Percentiles rank a stretch among this genome's conserved stretches.
These are phyloP conservation scores for Capsicum pubescens DNA, from an alignment of 257 asterid genomes.

Conservation along the genomic window DNA sequence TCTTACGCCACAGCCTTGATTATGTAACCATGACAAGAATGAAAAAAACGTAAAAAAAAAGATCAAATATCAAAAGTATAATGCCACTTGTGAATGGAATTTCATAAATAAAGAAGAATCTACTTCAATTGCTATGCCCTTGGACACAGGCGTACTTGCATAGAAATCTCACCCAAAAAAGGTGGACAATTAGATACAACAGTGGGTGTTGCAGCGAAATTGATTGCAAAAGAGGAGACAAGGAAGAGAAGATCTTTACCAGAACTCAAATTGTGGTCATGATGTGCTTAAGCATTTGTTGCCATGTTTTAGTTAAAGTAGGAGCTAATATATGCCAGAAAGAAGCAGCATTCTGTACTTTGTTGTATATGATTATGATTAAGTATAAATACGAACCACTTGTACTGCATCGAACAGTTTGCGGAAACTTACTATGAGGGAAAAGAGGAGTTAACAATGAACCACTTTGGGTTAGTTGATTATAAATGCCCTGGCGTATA, in stretches of 20 bases:
- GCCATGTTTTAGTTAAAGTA: conserved; percentile 17
- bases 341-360: background rate
- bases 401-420: no score
- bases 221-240: conserved; percentile 21
- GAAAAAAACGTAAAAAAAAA: background rate
- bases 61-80: background rate
- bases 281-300: background rate
- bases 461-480: background rate
- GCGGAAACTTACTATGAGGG: no score
- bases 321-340: background rate
- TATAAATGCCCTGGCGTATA: background rate
- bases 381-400: background rate
- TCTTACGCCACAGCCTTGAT: background rate
- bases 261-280: conserved; percentile 7
- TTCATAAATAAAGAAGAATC: background rate
- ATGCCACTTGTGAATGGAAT: conserved; percentile 1
- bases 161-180: conserved; percentile 6
- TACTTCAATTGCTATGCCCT: background rate
- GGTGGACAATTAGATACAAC: conserved; percentile 20
- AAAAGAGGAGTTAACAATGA: background rate
- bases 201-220: background rate
- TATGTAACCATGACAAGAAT: conserved; percentile 4
- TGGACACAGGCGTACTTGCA: conserved; percentile 2
- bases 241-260: background rate
- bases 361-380: background rate